Percentiles rank a stretch among this genome's conserved stretches.
phyloP scores from a whole-genome alignment of 257 asterid genomes.

The Rehmannia glutinosa region DNA sequence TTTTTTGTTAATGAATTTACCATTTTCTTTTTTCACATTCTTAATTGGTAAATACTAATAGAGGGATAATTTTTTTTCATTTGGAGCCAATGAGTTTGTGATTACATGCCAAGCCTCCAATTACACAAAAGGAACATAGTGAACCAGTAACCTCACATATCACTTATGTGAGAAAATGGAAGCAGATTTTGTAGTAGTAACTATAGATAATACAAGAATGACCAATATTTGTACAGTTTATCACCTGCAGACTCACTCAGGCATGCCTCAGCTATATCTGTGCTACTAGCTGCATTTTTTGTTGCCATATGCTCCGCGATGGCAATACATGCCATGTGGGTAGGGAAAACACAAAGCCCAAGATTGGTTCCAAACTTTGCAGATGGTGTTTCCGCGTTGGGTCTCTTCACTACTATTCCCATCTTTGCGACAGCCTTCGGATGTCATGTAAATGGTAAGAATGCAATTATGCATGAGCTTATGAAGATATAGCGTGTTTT shows the following conservation, averaged over 20 bases:
- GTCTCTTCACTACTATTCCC: slow-evolving; percentile 87
- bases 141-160: too few species aligned
- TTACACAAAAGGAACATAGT: not conserved
- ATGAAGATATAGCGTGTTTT: not conserved
- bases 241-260: slow-evolving; percentile 67
- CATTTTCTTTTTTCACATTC: too few species aligned
- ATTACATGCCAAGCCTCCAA: not conserved
- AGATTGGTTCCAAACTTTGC: slow-evolving; percentile 67
- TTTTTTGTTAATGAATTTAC: too few species aligned
- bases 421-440: slow-evolving; percentile 93
- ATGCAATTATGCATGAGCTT: not conserved
- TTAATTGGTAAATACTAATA: too few species aligned
- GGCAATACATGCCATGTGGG: slow-evolving; percentile 71
- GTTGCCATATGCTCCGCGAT: slow-evolving; percentile 70
- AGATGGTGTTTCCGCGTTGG: slow-evolving; percentile 46
- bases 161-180: too few species aligned
- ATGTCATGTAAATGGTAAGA: slow-evolving; percentile 86
- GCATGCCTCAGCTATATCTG: slow-evolving; percentile 88
- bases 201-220: slow-evolving; percentile 4
- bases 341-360: slow-evolving; percentile 58
- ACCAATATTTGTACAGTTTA: slow-evolving; percentile 31
- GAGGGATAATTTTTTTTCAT: slow-evolving; percentile 1
- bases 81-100: not conserved
- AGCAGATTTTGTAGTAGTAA: not conserved
- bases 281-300: slow-evolving; percentile 75